These are phyloP conservation scores for Ziziphus jujuba DNA, from an alignment of 306 rosid species.

Conservation along the genomic window DNA sequence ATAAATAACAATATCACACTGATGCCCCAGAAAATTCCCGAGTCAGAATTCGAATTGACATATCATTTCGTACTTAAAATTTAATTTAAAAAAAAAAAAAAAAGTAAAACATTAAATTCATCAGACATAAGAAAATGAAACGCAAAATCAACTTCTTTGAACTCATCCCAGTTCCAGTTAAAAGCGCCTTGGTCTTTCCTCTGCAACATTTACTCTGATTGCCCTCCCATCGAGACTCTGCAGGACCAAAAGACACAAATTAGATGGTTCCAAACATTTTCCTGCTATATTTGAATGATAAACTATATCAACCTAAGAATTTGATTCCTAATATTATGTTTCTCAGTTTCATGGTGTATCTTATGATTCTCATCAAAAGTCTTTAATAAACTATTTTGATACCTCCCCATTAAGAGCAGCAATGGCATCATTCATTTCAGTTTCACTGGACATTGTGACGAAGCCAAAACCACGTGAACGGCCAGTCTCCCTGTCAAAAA, in stretches of 20 bases:
- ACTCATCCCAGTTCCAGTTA: conserved; percentile 41
- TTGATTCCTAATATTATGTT: neutral
- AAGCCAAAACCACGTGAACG: conserved; percentile 98
- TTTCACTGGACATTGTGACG: conserved; percentile 72
- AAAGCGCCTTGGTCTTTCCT: conserved; percentile 78
- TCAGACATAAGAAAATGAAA: conserved; percentile 17
- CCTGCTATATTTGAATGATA: neutral
- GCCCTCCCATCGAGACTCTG: conserved; percentile 86
- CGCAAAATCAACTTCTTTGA: neutral
- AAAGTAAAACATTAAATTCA: conserved; percentile 26
- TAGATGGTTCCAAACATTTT: neutral
- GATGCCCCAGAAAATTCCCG: conserved; percentile 16
- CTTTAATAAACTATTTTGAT: conserved; percentile 11
- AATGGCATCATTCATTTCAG: conserved; percentile 79
- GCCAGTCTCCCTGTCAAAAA: conserved; percentile 83
- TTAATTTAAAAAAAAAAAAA: conserved; percentile 9
- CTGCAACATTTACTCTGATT: conserved; percentile 85
- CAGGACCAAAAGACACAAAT: conserved; percentile 27
- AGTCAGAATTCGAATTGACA: conserved; percentile 5
- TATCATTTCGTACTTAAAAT: conserved; percentile 20
- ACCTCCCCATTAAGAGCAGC: conserved; percentile 98
- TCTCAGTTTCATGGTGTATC: neutral
- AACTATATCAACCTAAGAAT: neutral
- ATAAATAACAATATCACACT: neutral
- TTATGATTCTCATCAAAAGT: neutral